Conservation (phyloP, 345 rosid species). For the Toxicodendron radicans region DNA sequence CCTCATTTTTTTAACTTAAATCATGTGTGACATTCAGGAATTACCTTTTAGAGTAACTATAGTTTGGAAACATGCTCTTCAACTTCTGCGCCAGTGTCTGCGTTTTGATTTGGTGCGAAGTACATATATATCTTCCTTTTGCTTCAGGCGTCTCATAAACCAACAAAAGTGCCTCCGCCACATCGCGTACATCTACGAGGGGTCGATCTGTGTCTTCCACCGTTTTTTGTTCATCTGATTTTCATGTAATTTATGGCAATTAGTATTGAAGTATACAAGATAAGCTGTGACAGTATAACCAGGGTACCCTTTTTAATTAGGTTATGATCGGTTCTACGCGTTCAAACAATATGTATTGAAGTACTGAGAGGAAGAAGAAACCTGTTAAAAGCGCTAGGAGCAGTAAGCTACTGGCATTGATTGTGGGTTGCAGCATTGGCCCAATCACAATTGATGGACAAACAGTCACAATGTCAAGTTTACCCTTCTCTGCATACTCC, state of each 20-base stretch:
- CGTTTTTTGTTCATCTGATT: slow-evolving; percentile 43
- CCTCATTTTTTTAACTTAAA: too few species aligned
- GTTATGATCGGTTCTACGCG: not conserved
- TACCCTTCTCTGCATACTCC: slow-evolving; percentile 38
- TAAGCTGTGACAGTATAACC: not conserved
- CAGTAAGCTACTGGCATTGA: slow-evolving; percentile 46
- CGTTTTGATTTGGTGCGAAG: slow-evolving; percentile 29
- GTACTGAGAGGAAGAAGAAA: slow-evolving; percentile 14
- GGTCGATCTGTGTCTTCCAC: slow-evolving; percentile 31
- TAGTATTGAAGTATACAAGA: not conserved
- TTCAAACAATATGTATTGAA: not conserved
- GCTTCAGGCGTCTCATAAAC: slow-evolving; percentile 53
- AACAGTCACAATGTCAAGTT: slow-evolving; percentile 41
- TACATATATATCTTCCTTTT: slow-evolving; percentile 58
- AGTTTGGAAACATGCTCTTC: slow-evolving; percentile 50
- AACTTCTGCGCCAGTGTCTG: slow-evolving; percentile 41
- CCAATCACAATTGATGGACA: slow-evolving; percentile 53
- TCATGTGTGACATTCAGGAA: slow-evolving; percentile 1
- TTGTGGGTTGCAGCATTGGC: slow-evolving; percentile 55
- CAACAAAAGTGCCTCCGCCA: slow-evolving; percentile 43
- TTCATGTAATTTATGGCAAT: not conserved
- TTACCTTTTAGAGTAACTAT: slow-evolving; percentile 54
- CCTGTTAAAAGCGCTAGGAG: slow-evolving; percentile 43
- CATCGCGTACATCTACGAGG: slow-evolving; percentile 41
- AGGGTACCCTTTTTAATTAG: not conserved